Conservation (phyloP, 768 basidiomycete species). For the Russula sp. region DNA sequence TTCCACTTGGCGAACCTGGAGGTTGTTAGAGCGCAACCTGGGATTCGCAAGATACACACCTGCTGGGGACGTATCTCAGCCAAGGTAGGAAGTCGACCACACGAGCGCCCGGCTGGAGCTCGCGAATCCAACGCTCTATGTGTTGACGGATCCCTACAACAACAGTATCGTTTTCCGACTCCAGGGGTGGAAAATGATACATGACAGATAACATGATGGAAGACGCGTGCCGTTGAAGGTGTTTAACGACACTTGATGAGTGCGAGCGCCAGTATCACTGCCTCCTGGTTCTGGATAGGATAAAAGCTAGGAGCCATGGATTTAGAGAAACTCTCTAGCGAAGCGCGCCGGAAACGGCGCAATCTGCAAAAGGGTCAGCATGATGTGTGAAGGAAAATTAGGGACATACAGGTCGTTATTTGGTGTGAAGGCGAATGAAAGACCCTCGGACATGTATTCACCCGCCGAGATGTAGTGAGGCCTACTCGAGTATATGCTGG, state of each 20-base stretch:
- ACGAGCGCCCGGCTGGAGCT: neutral
- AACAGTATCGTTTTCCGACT: neutral
- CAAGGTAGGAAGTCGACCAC: neutral
- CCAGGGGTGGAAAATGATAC: neutral
- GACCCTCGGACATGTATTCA: no score
- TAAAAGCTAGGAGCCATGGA: conserved; percentile 26
- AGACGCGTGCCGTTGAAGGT: conserved; percentile 23
- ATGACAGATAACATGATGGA: neutral
- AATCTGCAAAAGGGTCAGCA: conserved; percentile 16
- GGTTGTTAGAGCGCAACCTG: no score
- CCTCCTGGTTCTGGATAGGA: conserved; percentile 31
- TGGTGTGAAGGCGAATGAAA: no score
- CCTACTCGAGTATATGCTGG: no score
- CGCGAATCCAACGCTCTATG: neutral
- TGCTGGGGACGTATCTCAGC: neutral
- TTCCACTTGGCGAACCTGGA: conserved; percentile 16
- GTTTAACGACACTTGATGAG: conserved; percentile 27
- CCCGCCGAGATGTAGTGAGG: no score
- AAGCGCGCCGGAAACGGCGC: conserved; percentile 27
- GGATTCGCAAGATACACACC: neutral
- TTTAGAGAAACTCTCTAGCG: conserved; percentile 26
- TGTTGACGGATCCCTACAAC: neutral
- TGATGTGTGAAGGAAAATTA: no score
- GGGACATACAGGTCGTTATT: no score
- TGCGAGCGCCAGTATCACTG: conserved; percentile 29